These are phyloP conservation scores for Coffea canephora DNA, from an alignment of 257 asterid genomes.

Conservation along the genomic window DNA sequence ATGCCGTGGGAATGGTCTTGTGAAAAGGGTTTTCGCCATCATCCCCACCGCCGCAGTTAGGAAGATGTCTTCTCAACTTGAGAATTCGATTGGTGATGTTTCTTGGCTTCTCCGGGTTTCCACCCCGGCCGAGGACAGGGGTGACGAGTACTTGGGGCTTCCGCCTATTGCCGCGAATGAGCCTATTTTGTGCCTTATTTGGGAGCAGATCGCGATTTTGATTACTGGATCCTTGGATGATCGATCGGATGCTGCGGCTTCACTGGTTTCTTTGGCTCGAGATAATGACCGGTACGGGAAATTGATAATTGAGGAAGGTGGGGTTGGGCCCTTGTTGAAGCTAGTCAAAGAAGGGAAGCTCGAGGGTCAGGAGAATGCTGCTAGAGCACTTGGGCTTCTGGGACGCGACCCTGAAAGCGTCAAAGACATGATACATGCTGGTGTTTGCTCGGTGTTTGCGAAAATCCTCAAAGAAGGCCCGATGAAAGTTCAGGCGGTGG, in stretches of 20 bases:
- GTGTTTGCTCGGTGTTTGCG: constrained; percentile 32
- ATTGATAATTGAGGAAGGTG: constrained; percentile 48
- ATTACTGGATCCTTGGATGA: constrained; percentile 33
- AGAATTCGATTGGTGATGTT: constrained; percentile 36
- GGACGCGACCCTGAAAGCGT: constrained; percentile 39
- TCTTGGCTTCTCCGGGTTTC: constrained; percentile 42
- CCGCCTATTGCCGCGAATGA: constrained; percentile 44
- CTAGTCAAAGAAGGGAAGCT: constrained; percentile 36
- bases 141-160: constrained; percentile 29
- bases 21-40: constrained; percentile 34
- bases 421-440: constrained; percentile 27
- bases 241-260: constrained; percentile 41
- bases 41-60: constrained; percentile 30
- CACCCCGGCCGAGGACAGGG: constrained; percentile 28
- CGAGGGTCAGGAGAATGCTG: constrained; percentile 53
- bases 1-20: constrained; percentile 29
- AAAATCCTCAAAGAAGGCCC: constrained; percentile 41
- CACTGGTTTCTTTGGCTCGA: constrained; percentile 34
- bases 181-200: constrained; percentile 38
- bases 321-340: constrained; percentile 35
- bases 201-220: constrained; percentile 39
- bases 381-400: constrained; percentile 42
- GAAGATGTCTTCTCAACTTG: constrained; percentile 30
- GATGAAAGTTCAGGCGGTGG: constrained; percentile 38
- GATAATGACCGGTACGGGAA: constrained; percentile 38